Evolutionary conservation across 2,329 filamentous ascomycete genomes (phyloP).

Genomic region (Botrytis byssoidea): DNA sequence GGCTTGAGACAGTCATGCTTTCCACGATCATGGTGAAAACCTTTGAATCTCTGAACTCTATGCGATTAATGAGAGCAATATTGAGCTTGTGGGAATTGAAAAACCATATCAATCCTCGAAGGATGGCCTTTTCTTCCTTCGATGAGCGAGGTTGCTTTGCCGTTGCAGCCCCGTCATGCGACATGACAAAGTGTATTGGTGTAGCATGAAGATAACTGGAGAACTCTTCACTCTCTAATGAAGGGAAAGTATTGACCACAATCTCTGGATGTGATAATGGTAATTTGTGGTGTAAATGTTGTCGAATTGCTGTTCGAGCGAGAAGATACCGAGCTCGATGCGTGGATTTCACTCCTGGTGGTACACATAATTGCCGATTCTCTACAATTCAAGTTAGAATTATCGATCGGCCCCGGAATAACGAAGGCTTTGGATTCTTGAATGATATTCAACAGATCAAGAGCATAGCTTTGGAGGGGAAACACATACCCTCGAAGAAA

Average conservation of each 20-base stretch:
- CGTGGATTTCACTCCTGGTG: conserved; percentile 41
- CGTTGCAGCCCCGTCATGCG: conserved; percentile 55
- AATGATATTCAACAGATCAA: not conserved
- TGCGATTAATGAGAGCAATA: conserved; percentile 60
- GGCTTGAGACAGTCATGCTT: conserved; percentile 29
- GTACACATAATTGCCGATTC: conserved; percentile 55
- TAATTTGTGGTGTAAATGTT: conserved; percentile 49
- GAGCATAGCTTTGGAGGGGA: not conserved
- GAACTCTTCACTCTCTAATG: conserved; percentile 51
- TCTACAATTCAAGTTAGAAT: conserved; percentile 34
- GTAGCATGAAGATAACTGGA: conserved; percentile 51
- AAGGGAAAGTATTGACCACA: conserved; percentile 45
- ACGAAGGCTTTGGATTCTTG: not conserved
- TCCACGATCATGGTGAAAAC: conserved; percentile 51
- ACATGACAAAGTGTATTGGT: conserved; percentile 66
- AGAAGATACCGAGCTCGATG: conserved; percentile 51
- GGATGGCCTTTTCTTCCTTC: conserved; percentile 31
- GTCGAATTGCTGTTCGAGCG: conserved; percentile 60
- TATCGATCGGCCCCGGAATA: not conserved
- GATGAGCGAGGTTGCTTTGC: conserved; percentile 1
- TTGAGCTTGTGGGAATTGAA: conserved; percentile 58
- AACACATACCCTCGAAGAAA: conserved; percentile 53
- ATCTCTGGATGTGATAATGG: conserved; percentile 31
- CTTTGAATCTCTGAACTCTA: conserved; percentile 57
- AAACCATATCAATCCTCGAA: conserved; percentile 50